Evolutionary conservation across 208 protist genomes (phyloP).

Genomic region (Leishmania martiniquensis): DNA sequence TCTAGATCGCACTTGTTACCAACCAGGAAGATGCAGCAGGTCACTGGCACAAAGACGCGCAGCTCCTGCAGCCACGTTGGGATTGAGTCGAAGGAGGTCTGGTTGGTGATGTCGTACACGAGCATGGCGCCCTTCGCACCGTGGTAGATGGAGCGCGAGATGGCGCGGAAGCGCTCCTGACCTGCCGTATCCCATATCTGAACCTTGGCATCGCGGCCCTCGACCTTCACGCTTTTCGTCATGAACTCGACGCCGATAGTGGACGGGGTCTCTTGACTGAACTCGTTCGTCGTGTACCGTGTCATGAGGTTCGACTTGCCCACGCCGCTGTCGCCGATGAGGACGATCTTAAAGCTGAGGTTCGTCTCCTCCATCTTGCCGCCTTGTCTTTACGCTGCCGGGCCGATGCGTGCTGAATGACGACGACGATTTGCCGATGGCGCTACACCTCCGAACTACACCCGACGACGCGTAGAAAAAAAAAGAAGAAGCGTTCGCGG

Average conservation of each 20-base stretch:
- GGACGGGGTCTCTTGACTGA: conserved; percentile 87
- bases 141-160: conserved; percentile 97
- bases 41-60: conserved; percentile 95
- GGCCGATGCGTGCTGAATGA: neutral
- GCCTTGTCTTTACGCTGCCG: neutral
- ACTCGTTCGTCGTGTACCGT: conserved; percentile 89
- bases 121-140: conserved; percentile 98
- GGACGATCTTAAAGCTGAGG: conserved; percentile 95
- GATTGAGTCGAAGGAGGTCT: conserved; percentile 97
- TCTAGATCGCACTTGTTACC: conserved; percentile 98
- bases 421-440: neutral
- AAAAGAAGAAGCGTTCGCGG: neutral
- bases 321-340: conserved; percentile 92
- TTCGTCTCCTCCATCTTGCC: conserved; percentile 84
- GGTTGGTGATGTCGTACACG: conserved; percentile 99
- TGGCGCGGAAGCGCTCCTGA: conserved; percentile 99
- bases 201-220: conserved; percentile 97
- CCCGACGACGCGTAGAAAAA: neutral
- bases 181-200: conserved; percentile 99
- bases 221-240: conserved; percentile 91
- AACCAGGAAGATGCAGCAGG: conserved; percentile 98
- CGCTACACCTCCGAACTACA: neutral
- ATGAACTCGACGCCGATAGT: conserved; percentile 96
- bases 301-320: conserved; percentile 93
- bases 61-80: conserved; percentile 99